Evolutionary conservation across 192 early-diverging fungal genomes (phyloP).

Genomic region (Cladochytrium replicatum): DNA sequence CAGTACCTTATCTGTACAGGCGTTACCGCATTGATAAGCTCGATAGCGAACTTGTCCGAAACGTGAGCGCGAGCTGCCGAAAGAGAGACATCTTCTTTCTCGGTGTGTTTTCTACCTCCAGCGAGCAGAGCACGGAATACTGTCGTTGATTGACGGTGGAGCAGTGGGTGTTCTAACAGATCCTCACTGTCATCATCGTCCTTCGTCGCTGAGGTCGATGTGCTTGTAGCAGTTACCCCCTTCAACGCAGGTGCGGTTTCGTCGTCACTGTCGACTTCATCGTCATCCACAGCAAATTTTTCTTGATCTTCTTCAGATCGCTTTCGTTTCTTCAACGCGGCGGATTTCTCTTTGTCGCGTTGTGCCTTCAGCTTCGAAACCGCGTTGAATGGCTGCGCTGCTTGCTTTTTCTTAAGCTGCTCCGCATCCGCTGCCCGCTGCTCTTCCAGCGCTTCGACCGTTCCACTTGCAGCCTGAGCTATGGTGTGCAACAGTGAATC

Average conservation of each 20-base stretch:
- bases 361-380: slow-evolving; percentile 43
- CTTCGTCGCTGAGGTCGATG: slow-evolving; percentile 15
- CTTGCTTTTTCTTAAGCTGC: slow-evolving; percentile 9
- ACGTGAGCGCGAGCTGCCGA: neutral
- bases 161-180: neutral
- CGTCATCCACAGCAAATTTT: slow-evolving; percentile 18
- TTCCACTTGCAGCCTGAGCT: neutral
- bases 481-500: slow-evolving; percentile 11
- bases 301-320: neutral
- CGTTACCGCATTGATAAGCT: too few species aligned
- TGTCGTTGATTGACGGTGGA: neutral
- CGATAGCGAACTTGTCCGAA: slow-evolving; percentile 8
- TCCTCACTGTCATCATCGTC: neutral
- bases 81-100: neutral
- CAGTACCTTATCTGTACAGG: too few species aligned
- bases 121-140: neutral
- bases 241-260: slow-evolving; percentile 25
- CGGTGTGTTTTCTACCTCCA: neutral
- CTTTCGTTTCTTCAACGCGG: slow-evolving; percentile 9
- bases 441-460: slow-evolving; percentile 26
- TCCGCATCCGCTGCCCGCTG: slow-evolving; percentile 24
- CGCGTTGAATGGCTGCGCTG: slow-evolving; percentile 39
- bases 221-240: slow-evolving; percentile 24
- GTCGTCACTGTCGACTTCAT: slow-evolving; percentile 28
- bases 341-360: slow-evolving; percentile 14